These are phyloP conservation scores for Carex pumila DNA, from an alignment of 176 grass and related monocot genomes.

Conservation along the genomic window DNA sequence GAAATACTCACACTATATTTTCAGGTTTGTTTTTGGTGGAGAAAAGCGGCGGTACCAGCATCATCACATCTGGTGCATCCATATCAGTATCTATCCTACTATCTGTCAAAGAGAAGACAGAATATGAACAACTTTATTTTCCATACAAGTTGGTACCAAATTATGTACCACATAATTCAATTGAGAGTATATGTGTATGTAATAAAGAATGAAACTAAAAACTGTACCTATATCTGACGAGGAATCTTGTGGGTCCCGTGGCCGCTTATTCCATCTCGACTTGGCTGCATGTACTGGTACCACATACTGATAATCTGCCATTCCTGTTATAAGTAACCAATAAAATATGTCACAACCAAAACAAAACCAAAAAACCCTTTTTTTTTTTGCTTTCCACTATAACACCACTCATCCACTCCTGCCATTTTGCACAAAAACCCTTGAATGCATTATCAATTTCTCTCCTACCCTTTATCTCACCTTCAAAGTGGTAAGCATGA, in stretches of 20 bases:
- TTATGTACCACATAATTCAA: constrained; percentile 6
- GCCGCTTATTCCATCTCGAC: constrained; percentile 49
- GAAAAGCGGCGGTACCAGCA: constrained; percentile 80
- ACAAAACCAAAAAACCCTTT: neutral
- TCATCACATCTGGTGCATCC: constrained; percentile 67
- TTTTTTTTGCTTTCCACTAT: too few relatives aligned
- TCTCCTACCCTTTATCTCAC: neutral
- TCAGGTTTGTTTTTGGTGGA: constrained; percentile 74
- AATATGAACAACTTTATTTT: neutral
- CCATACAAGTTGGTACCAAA: neutral
- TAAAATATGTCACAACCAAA: neutral
- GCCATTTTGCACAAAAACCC: neutral
- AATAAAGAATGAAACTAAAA: constrained; percentile 14
- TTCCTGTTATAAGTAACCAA: constrained; percentile 33
- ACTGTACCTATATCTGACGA: constrained; percentile 22
- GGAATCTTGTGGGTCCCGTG: constrained; percentile 11
- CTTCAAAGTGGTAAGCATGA: constrained; percentile 66
- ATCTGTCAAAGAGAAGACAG: constrained; percentile 23
- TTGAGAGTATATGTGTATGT: neutral
- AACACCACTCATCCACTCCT: neutral
- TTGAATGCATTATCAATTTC: neutral
- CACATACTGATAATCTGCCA: constrained; percentile 88
- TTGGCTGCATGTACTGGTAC: constrained; percentile 63
- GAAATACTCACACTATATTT: constrained; percentile 64
- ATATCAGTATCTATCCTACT: constrained; percentile 26